A percentile compares a stretch with the other conserved stretches of the same genome.
Conservation (phyloP, 148 eudicot species). For the Talinum fruticosum region DNA sequence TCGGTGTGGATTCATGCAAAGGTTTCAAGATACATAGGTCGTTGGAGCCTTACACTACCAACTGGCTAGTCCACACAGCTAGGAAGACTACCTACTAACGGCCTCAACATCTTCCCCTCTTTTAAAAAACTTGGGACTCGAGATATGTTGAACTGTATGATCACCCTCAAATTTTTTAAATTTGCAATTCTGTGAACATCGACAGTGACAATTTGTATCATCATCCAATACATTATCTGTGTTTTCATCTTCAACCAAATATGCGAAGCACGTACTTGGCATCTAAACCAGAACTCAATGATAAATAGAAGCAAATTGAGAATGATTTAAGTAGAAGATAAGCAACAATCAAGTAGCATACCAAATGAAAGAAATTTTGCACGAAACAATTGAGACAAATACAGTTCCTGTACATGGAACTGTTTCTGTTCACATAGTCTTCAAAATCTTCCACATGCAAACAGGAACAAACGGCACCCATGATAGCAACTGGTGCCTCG, state of each 20-base stretch:
- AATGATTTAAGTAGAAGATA: neutral
- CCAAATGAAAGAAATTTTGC: constrained; percentile 69
- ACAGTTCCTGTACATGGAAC: constrained; percentile 71
- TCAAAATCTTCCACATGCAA: constrained; percentile 60
- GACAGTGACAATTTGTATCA: neutral
- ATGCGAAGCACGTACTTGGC: neutral
- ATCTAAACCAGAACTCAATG: neutral
- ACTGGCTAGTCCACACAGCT: neutral
- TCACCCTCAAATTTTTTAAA: too few species aligned
- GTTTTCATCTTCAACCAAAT: neutral
- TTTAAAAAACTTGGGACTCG: neutral
- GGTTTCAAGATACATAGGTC: neutral
- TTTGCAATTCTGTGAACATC: neutral
- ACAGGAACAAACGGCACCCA: constrained; percentile 95
- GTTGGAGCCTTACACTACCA: neutral
- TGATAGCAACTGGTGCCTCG: constrained; percentile 30
- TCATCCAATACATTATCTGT: neutral
- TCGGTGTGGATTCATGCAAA: neutral
- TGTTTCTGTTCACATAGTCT: constrained; percentile 68
- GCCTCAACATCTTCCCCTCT: too few species aligned
- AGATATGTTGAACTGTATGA: neutral
- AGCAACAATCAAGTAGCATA: constrained; percentile 37
- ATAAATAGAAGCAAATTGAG: neutral
- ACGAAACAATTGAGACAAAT: constrained; percentile 66
- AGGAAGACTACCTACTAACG: too few species aligned